A percentile compares a stretch with the other conserved stretches of the same genome.
Evolutionary conservation across 2,329 filamentous ascomycete species (phyloP).

Genomic region (Neurospora crassa): DNA sequence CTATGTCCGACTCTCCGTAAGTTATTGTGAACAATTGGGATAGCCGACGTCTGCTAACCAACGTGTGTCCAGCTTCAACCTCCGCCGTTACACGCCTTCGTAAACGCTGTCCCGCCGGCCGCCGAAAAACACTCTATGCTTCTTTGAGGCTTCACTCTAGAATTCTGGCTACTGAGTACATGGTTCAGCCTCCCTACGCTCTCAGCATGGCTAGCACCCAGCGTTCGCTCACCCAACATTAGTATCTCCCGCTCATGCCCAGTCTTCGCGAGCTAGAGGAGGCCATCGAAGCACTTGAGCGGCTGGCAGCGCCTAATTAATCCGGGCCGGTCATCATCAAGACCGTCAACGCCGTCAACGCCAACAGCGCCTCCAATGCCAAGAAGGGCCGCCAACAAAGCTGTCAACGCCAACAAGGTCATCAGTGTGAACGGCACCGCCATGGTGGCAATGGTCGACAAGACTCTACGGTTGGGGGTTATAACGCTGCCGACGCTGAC

Average conservation of each 20-base stretch:
- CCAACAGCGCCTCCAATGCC: background rate
- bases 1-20: background rate
- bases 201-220: slow-evolving; percentile 41
- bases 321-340: background rate
- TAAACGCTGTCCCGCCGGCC: background rate
- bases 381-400: background rate
- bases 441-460: too few relatives aligned
- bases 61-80: background rate
- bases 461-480: too few relatives aligned
- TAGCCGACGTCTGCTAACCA: background rate
- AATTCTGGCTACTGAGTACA: slow-evolving; percentile 46
- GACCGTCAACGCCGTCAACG: background rate
- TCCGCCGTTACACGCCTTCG: background rate
- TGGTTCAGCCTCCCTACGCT: slow-evolving; percentile 30
- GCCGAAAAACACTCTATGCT: slow-evolving; percentile 48
- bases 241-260: slow-evolving; percentile 77
- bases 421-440: background rate
- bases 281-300: background rate
- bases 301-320: background rate
- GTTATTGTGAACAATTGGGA: background rate
- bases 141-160: slow-evolving; percentile 53
- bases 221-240: slow-evolving; percentile 61
- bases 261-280: slow-evolving; percentile 49
- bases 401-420: background rate
- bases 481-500: background rate